Conservation (phyloP, 371 early-diverging fungal species). For the Circinella minor region DNA sequence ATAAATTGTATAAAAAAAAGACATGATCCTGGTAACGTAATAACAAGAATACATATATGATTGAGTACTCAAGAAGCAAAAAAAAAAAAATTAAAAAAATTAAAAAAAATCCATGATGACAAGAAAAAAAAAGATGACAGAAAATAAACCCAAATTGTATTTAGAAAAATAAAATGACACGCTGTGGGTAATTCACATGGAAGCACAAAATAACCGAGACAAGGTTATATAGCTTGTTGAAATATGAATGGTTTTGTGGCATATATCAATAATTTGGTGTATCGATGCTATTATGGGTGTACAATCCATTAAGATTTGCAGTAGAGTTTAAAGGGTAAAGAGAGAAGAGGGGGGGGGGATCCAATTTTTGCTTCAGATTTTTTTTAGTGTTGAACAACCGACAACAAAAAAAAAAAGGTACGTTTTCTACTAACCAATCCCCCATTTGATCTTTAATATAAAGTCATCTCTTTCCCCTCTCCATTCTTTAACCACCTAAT, state of each 20-base stretch:
- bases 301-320: neutral
- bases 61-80: neutral
- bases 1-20: neutral
- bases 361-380: constrained; percentile 13
- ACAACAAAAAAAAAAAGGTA: neutral
- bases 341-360: neutral
- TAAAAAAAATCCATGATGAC: neutral
- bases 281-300: no score
- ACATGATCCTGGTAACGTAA: no score
- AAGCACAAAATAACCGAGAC: constrained; percentile 15
- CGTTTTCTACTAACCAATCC: neutral
- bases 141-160: neutral
- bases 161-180: constrained; percentile 1
- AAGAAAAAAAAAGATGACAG: constrained; percentile 9
- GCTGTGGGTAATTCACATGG: constrained; percentile 36
- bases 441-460: neutral
- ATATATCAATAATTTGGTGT: no score
- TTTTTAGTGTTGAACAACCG: constrained; percentile 3
- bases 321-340: neutral
- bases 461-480: neutral
- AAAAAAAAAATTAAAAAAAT: neutral
- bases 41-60: no score
- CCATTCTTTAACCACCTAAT: constrained; percentile 11
- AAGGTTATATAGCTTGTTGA: no score
- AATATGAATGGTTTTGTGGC: no score